Percentiles rank a stretch among this genome's conserved stretches.
Evolutionary conservation across 1,284 basidiomycete genomes (phyloP).

Genomic region (Cryptococcus maquisensis): DNA sequence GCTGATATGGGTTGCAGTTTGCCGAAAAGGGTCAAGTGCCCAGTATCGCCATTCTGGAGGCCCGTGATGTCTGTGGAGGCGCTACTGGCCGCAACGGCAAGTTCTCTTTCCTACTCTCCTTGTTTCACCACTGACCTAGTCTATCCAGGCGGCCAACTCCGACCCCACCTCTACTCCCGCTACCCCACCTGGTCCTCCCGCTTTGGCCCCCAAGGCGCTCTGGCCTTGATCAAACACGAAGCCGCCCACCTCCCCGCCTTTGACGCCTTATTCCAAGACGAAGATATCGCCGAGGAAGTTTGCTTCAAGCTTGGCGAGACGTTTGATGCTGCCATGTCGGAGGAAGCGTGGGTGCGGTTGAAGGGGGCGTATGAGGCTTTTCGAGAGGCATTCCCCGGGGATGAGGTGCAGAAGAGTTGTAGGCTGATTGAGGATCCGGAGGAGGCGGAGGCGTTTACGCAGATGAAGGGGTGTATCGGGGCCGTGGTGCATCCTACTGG

Average conservation of each 20-base stretch:
- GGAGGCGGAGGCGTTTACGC: constrained; percentile 20
- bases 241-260: constrained; percentile 18
- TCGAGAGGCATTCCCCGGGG: constrained; percentile 10
- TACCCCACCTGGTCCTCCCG: constrained; percentile 18
- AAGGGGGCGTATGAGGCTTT: constrained; percentile 13
- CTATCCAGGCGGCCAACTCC: constrained; percentile 21
- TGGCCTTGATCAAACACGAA: constrained; percentile 20
- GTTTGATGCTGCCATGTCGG: constrained; percentile 22
- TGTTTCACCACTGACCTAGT: neutral
- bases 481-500: constrained; percentile 20
- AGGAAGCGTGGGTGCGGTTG: constrained; percentile 15
- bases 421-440: constrained; percentile 14
- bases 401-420: constrained; percentile 11
- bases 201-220: constrained; percentile 14
- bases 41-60: constrained; percentile 16
- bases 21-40: constrained; percentile 4
- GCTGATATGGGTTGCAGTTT: neutral
- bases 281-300: constrained; percentile 16
- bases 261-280: constrained; percentile 10
- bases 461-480: constrained; percentile 19
- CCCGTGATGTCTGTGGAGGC: constrained; percentile 18
- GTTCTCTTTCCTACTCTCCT: neutral
- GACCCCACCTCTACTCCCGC: constrained; percentile 21
- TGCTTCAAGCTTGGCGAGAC: constrained; percentile 18
- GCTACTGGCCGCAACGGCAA: constrained; percentile 19